Evolutionary conservation across 75 land plant genomes (phyloP).

Genomic region (Cunninghamia lanceolata): DNA sequence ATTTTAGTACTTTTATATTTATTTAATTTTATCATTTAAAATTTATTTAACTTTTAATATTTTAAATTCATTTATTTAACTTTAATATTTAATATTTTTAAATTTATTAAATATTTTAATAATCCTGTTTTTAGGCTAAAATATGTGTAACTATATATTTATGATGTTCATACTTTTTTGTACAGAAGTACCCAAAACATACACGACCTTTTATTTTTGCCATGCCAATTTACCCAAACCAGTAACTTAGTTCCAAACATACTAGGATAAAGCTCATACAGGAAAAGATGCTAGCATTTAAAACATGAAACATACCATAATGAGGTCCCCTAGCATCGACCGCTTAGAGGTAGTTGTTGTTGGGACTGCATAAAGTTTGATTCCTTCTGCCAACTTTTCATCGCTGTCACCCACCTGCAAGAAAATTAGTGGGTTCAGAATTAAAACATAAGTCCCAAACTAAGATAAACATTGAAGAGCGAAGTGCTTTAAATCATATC

Average conservation of each 20-base stretch:
- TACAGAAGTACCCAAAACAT: not conserved
- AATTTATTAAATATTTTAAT: too few relatives aligned
- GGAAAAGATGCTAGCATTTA: not conserved
- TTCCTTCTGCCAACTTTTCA: slow-evolving; percentile 90
- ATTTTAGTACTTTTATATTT: too few relatives aligned
- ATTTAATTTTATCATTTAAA: too few relatives aligned
- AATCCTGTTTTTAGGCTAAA: too few relatives aligned
- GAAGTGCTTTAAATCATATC: not conserved
- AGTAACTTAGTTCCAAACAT: not conserved
- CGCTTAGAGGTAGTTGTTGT: slow-evolving; percentile 53
- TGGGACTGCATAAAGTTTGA: slow-evolving; percentile 76
- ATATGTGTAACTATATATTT: too few relatives aligned
- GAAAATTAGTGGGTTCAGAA: not conserved
- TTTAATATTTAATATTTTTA: too few relatives aligned
- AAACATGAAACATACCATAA: slow-evolving; percentile 41
- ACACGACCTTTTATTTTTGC: not conserved
- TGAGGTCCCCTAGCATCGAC: slow-evolving; percentile 64
- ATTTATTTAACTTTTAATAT: too few relatives aligned
- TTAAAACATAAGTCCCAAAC: not conserved
- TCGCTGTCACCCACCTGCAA: slow-evolving; percentile 82
- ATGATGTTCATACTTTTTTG: too few relatives aligned
- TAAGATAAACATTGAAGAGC: not conserved
- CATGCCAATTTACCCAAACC: too few relatives aligned
- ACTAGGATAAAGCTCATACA: not conserved
- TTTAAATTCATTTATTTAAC: too few relatives aligned